These are phyloP conservation scores for Pisolithus tinctorius DNA, from an alignment of 768 basidiomycete species.

Conservation along the genomic window DNA sequence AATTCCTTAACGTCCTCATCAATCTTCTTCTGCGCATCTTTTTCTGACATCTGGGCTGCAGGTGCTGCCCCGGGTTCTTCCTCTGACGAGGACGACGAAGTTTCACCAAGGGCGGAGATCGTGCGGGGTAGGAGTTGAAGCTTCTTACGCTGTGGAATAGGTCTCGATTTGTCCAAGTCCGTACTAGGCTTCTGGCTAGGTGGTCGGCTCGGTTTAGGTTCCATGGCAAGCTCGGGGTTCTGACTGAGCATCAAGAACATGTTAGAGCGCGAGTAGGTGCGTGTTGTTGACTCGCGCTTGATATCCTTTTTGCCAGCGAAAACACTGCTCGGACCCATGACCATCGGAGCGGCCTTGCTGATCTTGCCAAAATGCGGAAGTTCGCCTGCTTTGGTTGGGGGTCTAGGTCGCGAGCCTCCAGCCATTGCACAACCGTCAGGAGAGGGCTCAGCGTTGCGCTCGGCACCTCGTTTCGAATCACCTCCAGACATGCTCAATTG, in stretches of 20 bases:
- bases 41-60: constrained; percentile 47
- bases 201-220: constrained; percentile 48
- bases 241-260: constrained; percentile 85
- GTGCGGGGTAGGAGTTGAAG: no score
- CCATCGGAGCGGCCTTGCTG: constrained; percentile 58
- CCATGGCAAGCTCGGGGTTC: constrained; percentile 48
- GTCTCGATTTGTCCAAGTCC: background rate
- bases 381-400: constrained; percentile 76
- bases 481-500: constrained; percentile 80
- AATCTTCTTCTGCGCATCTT: constrained; percentile 40
- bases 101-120: no score
- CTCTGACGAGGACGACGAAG: no score
- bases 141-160: no score
- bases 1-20: no score
- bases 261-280: constrained; percentile 73
- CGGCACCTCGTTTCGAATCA: constrained; percentile 84
- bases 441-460: constrained; percentile 55
- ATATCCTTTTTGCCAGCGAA: constrained; percentile 68
- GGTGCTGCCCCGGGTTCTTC: constrained; percentile 21
- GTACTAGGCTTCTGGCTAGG: constrained; percentile 38
- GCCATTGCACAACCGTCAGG: constrained; percentile 89
- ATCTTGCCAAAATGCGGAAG: constrained; percentile 87
- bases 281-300: constrained; percentile 70
- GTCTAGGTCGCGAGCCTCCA: constrained; percentile 39
- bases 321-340: constrained; percentile 80